Conservation (phyloP, 129 eudicot genomes). For the Deinandra increscens region DNA sequence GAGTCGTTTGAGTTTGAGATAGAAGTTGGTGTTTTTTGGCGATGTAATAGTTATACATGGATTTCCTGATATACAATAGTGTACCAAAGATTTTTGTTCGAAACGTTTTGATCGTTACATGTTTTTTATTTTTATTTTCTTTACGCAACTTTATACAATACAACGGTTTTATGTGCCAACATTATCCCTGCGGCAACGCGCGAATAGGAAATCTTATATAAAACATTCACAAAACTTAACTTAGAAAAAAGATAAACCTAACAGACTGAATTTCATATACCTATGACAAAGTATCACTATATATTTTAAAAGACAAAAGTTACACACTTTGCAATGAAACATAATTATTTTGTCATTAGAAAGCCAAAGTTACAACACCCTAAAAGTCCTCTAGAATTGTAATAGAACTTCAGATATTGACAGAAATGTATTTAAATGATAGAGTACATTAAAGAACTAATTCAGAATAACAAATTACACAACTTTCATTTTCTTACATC, state of each 20-base stretch:
- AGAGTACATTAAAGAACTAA: background rate
- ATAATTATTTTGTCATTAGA: background rate
- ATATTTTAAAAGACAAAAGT: background rate
- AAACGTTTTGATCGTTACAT: too few relatives aligned
- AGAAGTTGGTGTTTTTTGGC: too few relatives aligned
- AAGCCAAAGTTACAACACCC: background rate
- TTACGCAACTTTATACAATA: too few relatives aligned
- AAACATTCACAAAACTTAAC: background rate
- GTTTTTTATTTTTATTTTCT: too few relatives aligned
- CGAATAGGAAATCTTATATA: too few relatives aligned
- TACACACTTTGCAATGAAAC: background rate
- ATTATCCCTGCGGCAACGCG: too few relatives aligned
- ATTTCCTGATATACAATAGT: too few relatives aligned
- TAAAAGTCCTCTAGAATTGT: background rate
- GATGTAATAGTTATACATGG: too few relatives aligned
- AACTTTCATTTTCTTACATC: background rate
- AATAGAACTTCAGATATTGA: background rate
- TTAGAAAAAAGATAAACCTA: background rate
- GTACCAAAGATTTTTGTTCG: too few relatives aligned
- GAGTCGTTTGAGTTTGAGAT: too few relatives aligned
- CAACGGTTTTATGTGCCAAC: too few relatives aligned
- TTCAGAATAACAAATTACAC: background rate
- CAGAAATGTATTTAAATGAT: background rate
- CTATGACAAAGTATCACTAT: slow-evolving; percentile 8
- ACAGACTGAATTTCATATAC: slow-evolving; percentile 8